Evolutionary conservation across 768 basidiomycete genomes (phyloP).

Genomic region (Rhizopogon rudus): DNA sequence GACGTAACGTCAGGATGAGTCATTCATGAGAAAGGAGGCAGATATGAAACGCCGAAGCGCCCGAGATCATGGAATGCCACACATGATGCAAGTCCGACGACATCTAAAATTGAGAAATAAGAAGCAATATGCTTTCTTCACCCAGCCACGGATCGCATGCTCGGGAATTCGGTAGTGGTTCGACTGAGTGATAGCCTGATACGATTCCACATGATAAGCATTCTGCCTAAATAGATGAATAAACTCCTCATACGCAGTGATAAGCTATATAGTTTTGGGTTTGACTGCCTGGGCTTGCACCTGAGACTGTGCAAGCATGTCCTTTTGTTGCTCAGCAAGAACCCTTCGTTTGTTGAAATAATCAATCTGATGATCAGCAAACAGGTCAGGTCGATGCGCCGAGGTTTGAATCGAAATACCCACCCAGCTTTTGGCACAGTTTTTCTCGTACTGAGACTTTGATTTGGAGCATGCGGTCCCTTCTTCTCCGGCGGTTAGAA

Average conservation of each 20-base stretch:
- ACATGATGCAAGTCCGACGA: not conserved
- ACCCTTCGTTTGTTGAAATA: conserved; percentile 93
- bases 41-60: not conserved
- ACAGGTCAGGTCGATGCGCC: not conserved
- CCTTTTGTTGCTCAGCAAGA: conserved; percentile 75
- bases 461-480: conserved; percentile 51
- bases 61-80: not conserved
- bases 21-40: not conserved
- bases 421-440: conserved; percentile 91
- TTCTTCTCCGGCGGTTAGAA: conserved; percentile 77
- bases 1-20: not conserved
- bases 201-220: not conserved
- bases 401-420: conserved; percentile 20
- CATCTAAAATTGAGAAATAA: not conserved
- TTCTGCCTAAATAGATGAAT: not conserved
- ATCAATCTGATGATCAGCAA: conserved; percentile 56
- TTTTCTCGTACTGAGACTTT: conserved; percentile 56
- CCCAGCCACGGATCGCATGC: not conserved
- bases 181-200: not conserved
- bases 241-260: not conserved
- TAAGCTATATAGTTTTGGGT: conserved; percentile 8
- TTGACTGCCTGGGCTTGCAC: conserved; percentile 31
- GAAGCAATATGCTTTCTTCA: not conserved
- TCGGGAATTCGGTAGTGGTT: not conserved
- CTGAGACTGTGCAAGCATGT: conserved; percentile 48